A percentile compares a stretch with the other conserved stretches of the same genome.
Evolutionary conservation across 2,329 filamentous ascomycete genomes (phyloP).

Genomic region (Colletotrichum sp.): DNA sequence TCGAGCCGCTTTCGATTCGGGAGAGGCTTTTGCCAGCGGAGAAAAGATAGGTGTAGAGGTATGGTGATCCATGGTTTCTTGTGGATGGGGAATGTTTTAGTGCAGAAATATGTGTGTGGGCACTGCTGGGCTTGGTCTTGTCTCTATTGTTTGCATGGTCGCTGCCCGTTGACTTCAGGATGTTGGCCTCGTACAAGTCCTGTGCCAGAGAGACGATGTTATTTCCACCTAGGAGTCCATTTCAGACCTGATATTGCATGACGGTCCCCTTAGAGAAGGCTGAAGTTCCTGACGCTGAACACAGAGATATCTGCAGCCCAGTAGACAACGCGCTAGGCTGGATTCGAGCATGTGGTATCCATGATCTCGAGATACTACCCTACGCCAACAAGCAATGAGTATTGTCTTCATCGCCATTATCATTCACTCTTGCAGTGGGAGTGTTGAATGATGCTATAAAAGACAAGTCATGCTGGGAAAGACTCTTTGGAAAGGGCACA

Average conservation of each 20-base stretch:
- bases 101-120: background rate
- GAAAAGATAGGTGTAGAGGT: background rate
- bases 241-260: background rate
- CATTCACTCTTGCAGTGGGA: background rate
- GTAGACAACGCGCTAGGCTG: background rate
- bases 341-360: too few relatives aligned
- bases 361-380: background rate
- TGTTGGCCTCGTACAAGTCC: background rate
- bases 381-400: fast-evolving
- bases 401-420: too few relatives aligned
- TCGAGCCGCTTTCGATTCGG: background rate
- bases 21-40: background rate
- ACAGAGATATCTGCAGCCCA: background rate
- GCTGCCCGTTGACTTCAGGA: fast-evolving
- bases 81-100: background rate
- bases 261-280: background rate
- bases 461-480: too few relatives aligned
- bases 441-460: too few relatives aligned
- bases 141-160: background rate
- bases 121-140: background rate
- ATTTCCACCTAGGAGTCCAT: fast-evolving
- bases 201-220: background rate
- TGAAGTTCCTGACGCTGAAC: background rate
- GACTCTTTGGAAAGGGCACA: too few relatives aligned
- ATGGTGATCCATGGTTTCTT: background rate